phyloP scores from a whole-genome alignment of 495 filamentous ascomycete genomes.

The Margaritispora aquatica region DNA sequence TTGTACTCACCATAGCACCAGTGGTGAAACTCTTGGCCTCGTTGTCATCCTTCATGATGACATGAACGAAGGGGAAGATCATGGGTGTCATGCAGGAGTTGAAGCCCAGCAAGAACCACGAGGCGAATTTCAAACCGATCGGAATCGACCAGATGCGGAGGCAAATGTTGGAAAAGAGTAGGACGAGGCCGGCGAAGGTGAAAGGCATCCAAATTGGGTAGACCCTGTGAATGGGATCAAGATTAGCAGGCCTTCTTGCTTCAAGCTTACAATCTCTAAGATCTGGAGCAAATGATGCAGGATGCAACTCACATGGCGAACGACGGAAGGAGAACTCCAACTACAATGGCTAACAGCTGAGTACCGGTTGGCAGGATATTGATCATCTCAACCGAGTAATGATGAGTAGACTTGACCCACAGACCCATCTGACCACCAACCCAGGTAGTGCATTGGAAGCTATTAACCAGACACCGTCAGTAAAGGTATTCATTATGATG shows the following conservation, averaged over 20 bases:
- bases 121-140: conserved; percentile 34
- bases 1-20: conserved; percentile 38
- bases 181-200: neutral
- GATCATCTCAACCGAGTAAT: conserved; percentile 1
- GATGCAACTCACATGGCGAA: neutral
- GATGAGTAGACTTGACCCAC: conserved; percentile 1
- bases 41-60: conserved; percentile 6
- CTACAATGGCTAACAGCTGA: neutral
- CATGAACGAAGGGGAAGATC: conserved; percentile 2
- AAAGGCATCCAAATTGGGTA: conserved; percentile 4
- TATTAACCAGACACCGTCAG: neutral
- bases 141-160: conserved; percentile 35
- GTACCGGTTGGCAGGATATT: conserved; percentile 1
- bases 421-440: conserved; percentile 6
- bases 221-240: neutral
- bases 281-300: neutral
- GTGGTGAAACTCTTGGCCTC: conserved; percentile 39
- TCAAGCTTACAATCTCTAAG: neutral
- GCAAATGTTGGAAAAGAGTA: conserved; percentile 18
- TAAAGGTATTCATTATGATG: neutral
- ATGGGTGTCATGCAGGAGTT: conserved; percentile 5
- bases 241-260: neutral
- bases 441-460: neutral
- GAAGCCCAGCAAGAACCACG: conserved; percentile 40
- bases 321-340: neutral